Evolutionary conservation across 345 rosid species (phyloP).

Genomic region (Gossypium herbaceum): DNA sequence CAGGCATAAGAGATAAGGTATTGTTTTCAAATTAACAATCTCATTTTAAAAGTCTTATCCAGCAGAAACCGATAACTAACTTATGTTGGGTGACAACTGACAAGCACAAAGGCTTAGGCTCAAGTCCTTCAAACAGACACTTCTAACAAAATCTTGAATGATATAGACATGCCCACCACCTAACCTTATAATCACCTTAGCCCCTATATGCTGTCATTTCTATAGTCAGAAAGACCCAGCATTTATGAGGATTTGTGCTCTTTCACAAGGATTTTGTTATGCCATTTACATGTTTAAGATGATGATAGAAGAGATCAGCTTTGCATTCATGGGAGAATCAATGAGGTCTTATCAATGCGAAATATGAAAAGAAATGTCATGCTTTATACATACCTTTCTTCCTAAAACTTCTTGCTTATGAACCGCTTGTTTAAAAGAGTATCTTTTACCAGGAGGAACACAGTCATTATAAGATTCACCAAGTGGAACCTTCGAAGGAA

Average conservation of each 20-base stretch:
- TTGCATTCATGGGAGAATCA: not conserved
- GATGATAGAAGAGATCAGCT: not conserved
- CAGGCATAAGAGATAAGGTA: not conserved
- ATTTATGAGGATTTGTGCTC: not conserved
- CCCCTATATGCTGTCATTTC: too few relatives aligned
- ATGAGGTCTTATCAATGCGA: not conserved
- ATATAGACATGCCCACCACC: too few relatives aligned
- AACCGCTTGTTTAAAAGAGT: slow-evolving; percentile 89
- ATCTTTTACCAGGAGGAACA: slow-evolving; percentile 89
- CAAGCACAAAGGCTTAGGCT: not conserved
- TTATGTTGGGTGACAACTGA: not conserved
- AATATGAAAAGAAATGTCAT: not conserved
- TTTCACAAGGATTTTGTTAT: not conserved
- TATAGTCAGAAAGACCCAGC: not conserved
- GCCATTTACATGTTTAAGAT: not conserved
- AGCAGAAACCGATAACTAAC: not conserved
- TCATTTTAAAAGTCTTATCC: not conserved
- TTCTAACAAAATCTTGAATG: not conserved
- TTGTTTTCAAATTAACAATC: slow-evolving; percentile 1
- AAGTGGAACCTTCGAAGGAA: slow-evolving; percentile 97
- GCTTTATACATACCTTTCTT: slow-evolving; percentile 55
- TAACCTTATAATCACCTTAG: too few relatives aligned
- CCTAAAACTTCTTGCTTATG: slow-evolving; percentile 68
- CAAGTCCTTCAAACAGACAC: not conserved
- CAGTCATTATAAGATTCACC: slow-evolving; percentile 67